Conservation (phyloP, 1,139 yeast species). For the Lodderomyces jiufengensis region DNA sequence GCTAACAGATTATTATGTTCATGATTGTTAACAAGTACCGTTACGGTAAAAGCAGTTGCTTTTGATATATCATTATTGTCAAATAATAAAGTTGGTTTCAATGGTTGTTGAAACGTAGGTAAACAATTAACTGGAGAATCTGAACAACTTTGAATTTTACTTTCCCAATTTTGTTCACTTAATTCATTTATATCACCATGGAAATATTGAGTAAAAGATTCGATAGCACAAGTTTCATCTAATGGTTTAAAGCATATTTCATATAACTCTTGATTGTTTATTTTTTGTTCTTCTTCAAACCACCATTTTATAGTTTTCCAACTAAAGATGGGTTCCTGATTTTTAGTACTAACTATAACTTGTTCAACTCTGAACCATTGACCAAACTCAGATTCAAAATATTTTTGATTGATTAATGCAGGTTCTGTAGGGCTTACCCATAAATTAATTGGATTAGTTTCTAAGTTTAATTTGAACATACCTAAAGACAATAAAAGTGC, state of each 20-base stretch:
- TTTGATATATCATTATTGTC: constrained; percentile 47
- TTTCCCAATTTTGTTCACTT: constrained; percentile 51
- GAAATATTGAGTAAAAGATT: constrained; percentile 87
- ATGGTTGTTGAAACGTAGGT: constrained; percentile 88
- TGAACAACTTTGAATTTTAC: constrained; percentile 56
- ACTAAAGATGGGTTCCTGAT: constrained; percentile 55
- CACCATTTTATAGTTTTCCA: constrained; percentile 83
- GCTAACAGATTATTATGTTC: constrained; percentile 34
- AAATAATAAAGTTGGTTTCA: constrained; percentile 67
- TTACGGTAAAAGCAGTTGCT: constrained; percentile 71
- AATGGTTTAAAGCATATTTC: constrained; percentile 80
- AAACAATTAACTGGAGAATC: constrained; percentile 83
- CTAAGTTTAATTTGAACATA: constrained; percentile 52
- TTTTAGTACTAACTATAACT: constrained; percentile 66
- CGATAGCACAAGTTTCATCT: constrained; percentile 80
- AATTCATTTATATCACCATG: constrained; percentile 57
- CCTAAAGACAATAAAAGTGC: constrained; percentile 53
- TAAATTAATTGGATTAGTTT: constrained; percentile 72
- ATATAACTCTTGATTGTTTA: constrained; percentile 43
- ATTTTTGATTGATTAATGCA: constrained; percentile 63
- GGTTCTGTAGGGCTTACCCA: constrained; percentile 89
- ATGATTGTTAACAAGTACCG: constrained; percentile 53
- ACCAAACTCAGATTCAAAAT: constrained; percentile 79
- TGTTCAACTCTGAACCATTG: constrained; percentile 92
- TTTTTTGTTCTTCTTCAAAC: constrained; percentile 68